Base-by-base conservation (phyloP, 306 rosid genomes). In the apple (Malus domestica) region DNA sequence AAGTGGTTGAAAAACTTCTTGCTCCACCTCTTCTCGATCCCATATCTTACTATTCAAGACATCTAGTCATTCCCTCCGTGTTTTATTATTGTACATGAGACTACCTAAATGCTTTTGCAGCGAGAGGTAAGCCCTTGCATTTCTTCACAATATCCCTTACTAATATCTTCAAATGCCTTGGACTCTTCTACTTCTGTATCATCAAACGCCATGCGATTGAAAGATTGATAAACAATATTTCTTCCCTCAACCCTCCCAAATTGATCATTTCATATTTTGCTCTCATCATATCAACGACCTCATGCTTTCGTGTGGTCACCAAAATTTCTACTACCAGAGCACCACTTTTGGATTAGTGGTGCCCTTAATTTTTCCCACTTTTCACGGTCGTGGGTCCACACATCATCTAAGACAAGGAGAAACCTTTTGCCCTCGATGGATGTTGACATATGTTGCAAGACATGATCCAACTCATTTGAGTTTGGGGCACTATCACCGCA, bases 401-500 rank as follows among this genome's bases (percentile, higher is more conserved):
- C 20, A 51, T 51, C 55, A 51, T 51, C 20, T 15, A 51, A 3
- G 3, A 51, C 55, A 16, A 51, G 20, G 55, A 49, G 55, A 51
- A 51, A 15, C 20, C 3, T 51, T 15, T 51, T 51, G 55, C 0
- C 55, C 55, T 51, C 3, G 2, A 51, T 5, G 55, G 1, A 51
- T 51, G 1, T 13, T 5, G 20, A 51, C 55, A 51, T 18, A 0
- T 0, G 0, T 0, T 2, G 8, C 55, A 51, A 51, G 20, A 16
- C 55, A 51, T 0, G 0, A 6, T 15, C 20, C 3, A 51, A 16
- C 55, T 49, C 55, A 49, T 49, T 0, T 16, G 55, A 16, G 6
- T 0, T 49, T 5, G 0, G 0, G 3, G 8, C 8, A 0, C 5
- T 0, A 16, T 15, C 18, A 49, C 55, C 20, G 7, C 18, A 0